These are phyloP conservation scores for Eucalyptus curtisii DNA, from an alignment of 345 rosid genomes.

Conservation along the genomic window DNA sequence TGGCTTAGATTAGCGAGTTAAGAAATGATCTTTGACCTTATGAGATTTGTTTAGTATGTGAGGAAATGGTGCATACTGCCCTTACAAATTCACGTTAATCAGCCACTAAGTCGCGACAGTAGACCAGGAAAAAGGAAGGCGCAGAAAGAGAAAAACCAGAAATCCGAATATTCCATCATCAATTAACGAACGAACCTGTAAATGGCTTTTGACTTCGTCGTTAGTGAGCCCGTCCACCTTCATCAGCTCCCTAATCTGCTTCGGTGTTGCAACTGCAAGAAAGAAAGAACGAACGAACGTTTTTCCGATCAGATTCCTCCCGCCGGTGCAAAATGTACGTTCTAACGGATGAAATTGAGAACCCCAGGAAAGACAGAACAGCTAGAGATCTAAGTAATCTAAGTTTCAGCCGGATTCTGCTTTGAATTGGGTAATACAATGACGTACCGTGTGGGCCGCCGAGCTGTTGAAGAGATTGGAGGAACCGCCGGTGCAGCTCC, in stretches of 20 bases:
- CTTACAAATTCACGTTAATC: neutral
- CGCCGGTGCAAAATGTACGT: neutral
- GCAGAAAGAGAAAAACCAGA: neutral
- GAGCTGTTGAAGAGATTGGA: slow-evolving; percentile 81
- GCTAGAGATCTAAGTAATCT: neutral
- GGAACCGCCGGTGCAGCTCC: slow-evolving; percentile 77
- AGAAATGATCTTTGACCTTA: neutral
- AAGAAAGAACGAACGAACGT: neutral
- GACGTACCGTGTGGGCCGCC: slow-evolving; percentile 81
- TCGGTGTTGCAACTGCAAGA: slow-evolving; percentile 75
- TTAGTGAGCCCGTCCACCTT: slow-evolving; percentile 92
- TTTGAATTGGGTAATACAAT: neutral
- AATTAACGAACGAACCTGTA: slow-evolving; percentile 60
- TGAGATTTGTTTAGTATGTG: neutral
- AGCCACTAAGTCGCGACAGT: neutral
- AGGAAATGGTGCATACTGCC: neutral
- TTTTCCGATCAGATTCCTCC: neutral
- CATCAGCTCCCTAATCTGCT: slow-evolving; percentile 93
- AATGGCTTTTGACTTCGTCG: slow-evolving; percentile 98
- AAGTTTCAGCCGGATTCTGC: neutral
- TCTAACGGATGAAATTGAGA: neutral
- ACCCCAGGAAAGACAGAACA: neutral
- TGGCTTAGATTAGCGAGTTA: neutral
- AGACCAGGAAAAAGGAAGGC: neutral
- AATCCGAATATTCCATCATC: neutral